Conservation (phyloP, 306 rosid genomes). For the Castanea mollissima region DNA sequence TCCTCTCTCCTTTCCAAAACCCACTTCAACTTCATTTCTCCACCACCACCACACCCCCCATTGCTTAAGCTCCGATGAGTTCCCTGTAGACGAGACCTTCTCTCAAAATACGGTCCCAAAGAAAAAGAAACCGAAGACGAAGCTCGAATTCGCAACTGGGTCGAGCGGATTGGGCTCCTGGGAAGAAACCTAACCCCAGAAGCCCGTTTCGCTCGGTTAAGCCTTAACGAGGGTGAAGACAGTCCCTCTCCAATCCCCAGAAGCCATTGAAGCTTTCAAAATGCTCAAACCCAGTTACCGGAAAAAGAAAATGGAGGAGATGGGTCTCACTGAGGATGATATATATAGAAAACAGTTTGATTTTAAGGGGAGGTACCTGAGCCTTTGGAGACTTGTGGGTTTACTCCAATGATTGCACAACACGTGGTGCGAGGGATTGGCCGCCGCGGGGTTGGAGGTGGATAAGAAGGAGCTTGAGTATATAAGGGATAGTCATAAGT, state of each 20-base stretch:
- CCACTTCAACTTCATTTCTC: not conserved
- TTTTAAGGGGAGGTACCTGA: slow-evolving; percentile 75
- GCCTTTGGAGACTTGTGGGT: slow-evolving; percentile 69
- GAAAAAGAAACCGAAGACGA: slow-evolving; percentile 85
- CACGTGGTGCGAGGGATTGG: slow-evolving; percentile 87
- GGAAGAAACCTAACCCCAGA: slow-evolving; percentile 91
- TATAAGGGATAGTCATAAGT: slow-evolving; percentile 74
- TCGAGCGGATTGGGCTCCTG: slow-evolving; percentile 99
- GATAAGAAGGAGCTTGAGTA: slow-evolving; percentile 75
- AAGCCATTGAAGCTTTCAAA: slow-evolving; percentile 88
- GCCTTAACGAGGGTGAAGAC: slow-evolving; percentile 94
- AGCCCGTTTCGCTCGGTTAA: slow-evolving; percentile 78
- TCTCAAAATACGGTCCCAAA: slow-evolving; percentile 50
- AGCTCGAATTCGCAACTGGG: slow-evolving; percentile 83
- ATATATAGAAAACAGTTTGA: slow-evolving; percentile 64
- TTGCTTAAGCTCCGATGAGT: slow-evolving; percentile 77
- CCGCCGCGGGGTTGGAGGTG: slow-evolving; percentile 91
- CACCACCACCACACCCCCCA: slow-evolving; percentile 14
- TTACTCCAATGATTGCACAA: slow-evolving; percentile 55
- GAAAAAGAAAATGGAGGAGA: slow-evolving; percentile 65
- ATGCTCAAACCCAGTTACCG: slow-evolving; percentile 77
- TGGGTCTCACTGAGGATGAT: slow-evolving; percentile 90
- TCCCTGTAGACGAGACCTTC: slow-evolving; percentile 88
- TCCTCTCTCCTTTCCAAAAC: slow-evolving; percentile 15
- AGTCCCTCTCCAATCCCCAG: slow-evolving; percentile 75